Evolutionary conservation across 2,329 filamentous ascomycete species (phyloP).

Genomic region (Cryoendolithus antarcticus): DNA sequence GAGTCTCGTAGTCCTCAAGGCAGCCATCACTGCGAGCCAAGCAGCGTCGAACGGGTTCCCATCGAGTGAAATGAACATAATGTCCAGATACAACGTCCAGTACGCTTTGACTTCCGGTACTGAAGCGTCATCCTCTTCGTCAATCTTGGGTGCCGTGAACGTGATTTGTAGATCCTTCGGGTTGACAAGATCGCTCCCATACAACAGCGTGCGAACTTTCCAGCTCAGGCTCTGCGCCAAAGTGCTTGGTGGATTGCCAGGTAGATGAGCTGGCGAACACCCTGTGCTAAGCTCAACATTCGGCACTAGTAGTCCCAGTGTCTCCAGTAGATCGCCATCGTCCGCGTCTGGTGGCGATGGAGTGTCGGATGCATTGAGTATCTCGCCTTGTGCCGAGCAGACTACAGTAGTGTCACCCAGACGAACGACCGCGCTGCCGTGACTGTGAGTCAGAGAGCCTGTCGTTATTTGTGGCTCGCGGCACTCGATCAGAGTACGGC

Average conservation of each 20-base stretch:
- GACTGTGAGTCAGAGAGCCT: slow-evolving; percentile 74
- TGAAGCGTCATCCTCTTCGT: slow-evolving; percentile 30
- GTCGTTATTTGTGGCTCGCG: slow-evolving; percentile 66
- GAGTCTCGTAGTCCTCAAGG: slow-evolving; percentile 63
- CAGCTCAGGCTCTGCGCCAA: slow-evolving; percentile 79
- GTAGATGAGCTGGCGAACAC: slow-evolving; percentile 72
- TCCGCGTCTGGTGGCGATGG: slow-evolving; percentile 40
- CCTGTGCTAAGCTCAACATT: slow-evolving; percentile 90
- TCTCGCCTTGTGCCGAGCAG: slow-evolving; percentile 79
- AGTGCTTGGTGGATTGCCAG: slow-evolving; percentile 66
- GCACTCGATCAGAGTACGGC: slow-evolving; percentile 56
- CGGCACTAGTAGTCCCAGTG: slow-evolving; percentile 66
- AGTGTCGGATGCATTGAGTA: slow-evolving; percentile 63
- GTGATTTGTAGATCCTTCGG: slow-evolving; percentile 58
- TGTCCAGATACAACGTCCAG: slow-evolving; percentile 89
- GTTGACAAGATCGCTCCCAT: slow-evolving; percentile 55
- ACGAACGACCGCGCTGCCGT: slow-evolving; percentile 80
- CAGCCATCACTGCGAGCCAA: slow-evolving; percentile 73
- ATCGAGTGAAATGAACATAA: slow-evolving; percentile 88
- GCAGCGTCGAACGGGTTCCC: slow-evolving; percentile 86
- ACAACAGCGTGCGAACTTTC: slow-evolving; percentile 62
- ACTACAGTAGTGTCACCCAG: slow-evolving; percentile 88
- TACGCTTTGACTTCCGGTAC: slow-evolving; percentile 60
- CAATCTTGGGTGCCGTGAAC: slow-evolving; percentile 33
- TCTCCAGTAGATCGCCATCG: slow-evolving; percentile 25